Base-by-base conservation (phyloP, 2,329 filamentous ascomycete species). In the Colletotrichum limetticola region DNA sequence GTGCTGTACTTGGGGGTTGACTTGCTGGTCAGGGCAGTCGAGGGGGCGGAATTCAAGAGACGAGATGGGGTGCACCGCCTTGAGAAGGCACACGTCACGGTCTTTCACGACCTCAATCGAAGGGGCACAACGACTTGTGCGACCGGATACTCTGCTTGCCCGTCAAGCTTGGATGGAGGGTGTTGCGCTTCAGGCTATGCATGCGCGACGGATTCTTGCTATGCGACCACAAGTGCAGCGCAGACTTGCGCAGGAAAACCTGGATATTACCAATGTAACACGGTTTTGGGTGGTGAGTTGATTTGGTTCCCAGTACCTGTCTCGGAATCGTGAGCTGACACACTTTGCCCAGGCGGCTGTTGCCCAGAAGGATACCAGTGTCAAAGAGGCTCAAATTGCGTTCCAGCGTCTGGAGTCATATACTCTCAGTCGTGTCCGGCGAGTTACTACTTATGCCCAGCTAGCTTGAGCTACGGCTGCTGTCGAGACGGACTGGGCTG, bases 381-480 rank as follows among this genome's bases (percentile, higher is more conserved):
- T 74, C 79, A 80, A 19, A 77, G 79, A 8, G 77, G 75, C 1
- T 79, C 78, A 24, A 79, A 77, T 3, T 91, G 89, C 74, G 77
- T 80, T 3, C 80, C 86, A 0, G 85, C 87, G 1, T 80, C 82
- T 12, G 87, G 86, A 11, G 78, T 80, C 5, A 77, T 84, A 0
- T 80, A 79, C 35, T 82, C 81, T 8, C 78, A 81, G 68, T 81
- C 78, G 19, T 91, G 89, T 65, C 83, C 83, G 6, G 74, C 80
- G 2, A 83, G 80, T 71, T 87, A 85, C 59, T 86, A 83, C 67
- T 80, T 85, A 4, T 91, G 89, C 70, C 85, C 89, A 1, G 76
- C 85, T 5, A 87, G 86, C 1, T 75, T 87, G 4, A 85, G 85
- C 64, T 87, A 85, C 70, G 89, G 89, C 0, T 91, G 89, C 74